Percentiles rank a stretch among this genome's conserved stretches.
Conservation (phyloP, 805 yeast genomes). For the Pichia kluyveri region DNA sequence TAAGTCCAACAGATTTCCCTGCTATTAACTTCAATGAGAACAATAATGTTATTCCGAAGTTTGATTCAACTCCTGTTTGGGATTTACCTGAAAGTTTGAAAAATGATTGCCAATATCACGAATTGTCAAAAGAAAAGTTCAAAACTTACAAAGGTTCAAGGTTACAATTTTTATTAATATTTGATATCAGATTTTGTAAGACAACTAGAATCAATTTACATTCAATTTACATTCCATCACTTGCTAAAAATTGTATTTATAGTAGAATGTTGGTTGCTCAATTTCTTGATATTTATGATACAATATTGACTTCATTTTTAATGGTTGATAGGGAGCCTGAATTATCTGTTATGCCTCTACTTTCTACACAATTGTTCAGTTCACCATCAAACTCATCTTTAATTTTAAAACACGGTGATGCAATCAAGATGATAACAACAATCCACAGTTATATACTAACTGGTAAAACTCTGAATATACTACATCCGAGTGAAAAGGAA, state of each 20-base stretch:
- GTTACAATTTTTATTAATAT: slow-evolving; percentile 49
- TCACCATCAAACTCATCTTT: slow-evolving; percentile 73
- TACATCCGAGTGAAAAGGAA: not conserved
- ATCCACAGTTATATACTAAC: slow-evolving; percentile 55
- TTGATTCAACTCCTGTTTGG: slow-evolving; percentile 33
- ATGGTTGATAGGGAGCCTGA: slow-evolving; percentile 84
- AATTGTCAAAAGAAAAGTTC: slow-evolving; percentile 4
- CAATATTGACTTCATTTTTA: slow-evolving; percentile 60
- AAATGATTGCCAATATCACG: slow-evolving; percentile 39
- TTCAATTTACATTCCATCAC: slow-evolving; percentile 53
- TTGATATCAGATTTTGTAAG: slow-evolving; percentile 71
- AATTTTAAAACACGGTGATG: slow-evolving; percentile 55
- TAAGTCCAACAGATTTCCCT: not conserved
- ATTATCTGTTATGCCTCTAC: slow-evolving; percentile 56
- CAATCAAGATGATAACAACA: slow-evolving; percentile 51
- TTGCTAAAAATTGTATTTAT: slow-evolving; percentile 51
- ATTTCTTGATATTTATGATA: slow-evolving; percentile 77
- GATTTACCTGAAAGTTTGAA: slow-evolving; percentile 33
- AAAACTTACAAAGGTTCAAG: slow-evolving; percentile 35
- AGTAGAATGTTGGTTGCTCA: slow-evolving; percentile 61
- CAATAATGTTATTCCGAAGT: slow-evolving; percentile 5
- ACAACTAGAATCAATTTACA: slow-evolving; percentile 47
- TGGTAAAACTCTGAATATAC: slow-evolving; percentile 27
- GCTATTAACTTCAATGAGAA: not conserved
- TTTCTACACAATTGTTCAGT: slow-evolving; percentile 83